Conservation (phyloP, 2,329 filamentous ascomycete genomes). For the Colletotrichum sp. region DNA sequence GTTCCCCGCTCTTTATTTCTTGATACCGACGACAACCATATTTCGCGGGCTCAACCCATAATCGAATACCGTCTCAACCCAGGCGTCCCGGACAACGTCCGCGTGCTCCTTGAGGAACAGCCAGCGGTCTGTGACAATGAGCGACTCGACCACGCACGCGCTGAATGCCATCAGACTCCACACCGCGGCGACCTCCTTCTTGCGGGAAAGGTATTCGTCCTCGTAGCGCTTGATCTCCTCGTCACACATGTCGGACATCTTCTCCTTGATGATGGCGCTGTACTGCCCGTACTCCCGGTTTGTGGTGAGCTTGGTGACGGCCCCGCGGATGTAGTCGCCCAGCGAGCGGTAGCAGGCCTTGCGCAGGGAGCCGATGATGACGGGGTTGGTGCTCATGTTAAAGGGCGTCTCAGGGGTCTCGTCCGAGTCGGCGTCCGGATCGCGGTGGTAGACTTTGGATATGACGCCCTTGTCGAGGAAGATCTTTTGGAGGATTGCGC, state of each 20-base stretch:
- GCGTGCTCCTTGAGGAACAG: slow-evolving; percentile 80
- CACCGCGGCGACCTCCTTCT: slow-evolving; percentile 82
- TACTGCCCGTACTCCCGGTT: slow-evolving; percentile 62
- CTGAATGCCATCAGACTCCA: slow-evolving; percentile 98
- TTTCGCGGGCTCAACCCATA: slow-evolving; percentile 87
- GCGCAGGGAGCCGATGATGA: slow-evolving; percentile 84
- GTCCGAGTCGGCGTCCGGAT: slow-evolving; percentile 29
- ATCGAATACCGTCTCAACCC: slow-evolving; percentile 95
- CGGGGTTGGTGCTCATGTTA: slow-evolving; percentile 71
- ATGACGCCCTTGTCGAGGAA: slow-evolving; percentile 86
- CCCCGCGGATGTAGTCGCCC: slow-evolving; percentile 78
- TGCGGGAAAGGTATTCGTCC: slow-evolving; percentile 63
- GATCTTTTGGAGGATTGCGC: slow-evolving; percentile 88
- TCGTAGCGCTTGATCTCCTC: slow-evolving; percentile 78
- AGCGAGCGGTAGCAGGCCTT: slow-evolving; percentile 83
- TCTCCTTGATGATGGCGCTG: slow-evolving; percentile 65
- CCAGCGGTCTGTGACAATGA: slow-evolving; percentile 92
- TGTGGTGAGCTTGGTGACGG: slow-evolving; percentile 74
- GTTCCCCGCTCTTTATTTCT: slow-evolving; percentile 50
- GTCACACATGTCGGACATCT: slow-evolving; percentile 73
- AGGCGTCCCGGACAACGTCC: slow-evolving; percentile 73
- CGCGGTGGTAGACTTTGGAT: slow-evolving; percentile 55
- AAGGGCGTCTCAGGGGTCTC: slow-evolving; percentile 42
- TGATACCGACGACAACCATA: slow-evolving; percentile 90
- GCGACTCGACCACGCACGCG: slow-evolving; percentile 84